Evolutionary conservation across 768 basidiomycete genomes (phyloP), one percentile per base, ranked within the genome.

Genomic region (Heimioporus sp.): DNA sequence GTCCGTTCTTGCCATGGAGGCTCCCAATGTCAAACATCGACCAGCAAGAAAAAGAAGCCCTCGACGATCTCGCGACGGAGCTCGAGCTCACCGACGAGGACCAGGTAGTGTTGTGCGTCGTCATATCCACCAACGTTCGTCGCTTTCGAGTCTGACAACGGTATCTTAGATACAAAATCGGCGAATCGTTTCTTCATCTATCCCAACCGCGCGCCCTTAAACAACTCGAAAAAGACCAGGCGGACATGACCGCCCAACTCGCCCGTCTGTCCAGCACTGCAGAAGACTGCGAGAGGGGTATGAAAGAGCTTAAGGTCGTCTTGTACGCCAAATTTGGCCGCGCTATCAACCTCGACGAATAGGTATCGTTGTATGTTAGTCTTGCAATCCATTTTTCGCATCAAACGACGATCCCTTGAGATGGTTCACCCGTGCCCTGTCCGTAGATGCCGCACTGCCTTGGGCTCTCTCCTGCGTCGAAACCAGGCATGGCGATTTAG

Each of bases 281-380:
- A 16, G 82, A 85, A 46, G 78, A 83, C 17, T 89, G 85, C 64
- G 86, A 90, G 59, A 75, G 69, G 31, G 74, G 82, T 60, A 92
- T 93, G 90, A 87, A 88, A 63, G 80, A 80, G 46, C 81, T n/a
- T n/a, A n/a, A n/a, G n/a, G n/a, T n/a, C n/a, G n/a, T n/a, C n/a
- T n/a, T n/a, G n/a, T n/a, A 97, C 63, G 90, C 90, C 28, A 95
- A 94, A 71, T 98, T 98, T 65, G 94, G 94, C 19, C 83, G 79
- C 38, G 88, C 93, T 35, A 96, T 96, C 70, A 97, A 97, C 68
- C 80, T 97, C 42, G 94, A 97, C 66, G 90, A 90, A 64, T 88
- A 64, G 49, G 10, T 10, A 7, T 47, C 39, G 15, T 13, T 24
- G 30, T n/a, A n/a, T n/a, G n/a, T 28, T 28, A 6, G 24, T 28